phyloP scores from a whole-genome alignment of 805 yeast genomes.

The Wickerhamiella kazuoi region DNA sequence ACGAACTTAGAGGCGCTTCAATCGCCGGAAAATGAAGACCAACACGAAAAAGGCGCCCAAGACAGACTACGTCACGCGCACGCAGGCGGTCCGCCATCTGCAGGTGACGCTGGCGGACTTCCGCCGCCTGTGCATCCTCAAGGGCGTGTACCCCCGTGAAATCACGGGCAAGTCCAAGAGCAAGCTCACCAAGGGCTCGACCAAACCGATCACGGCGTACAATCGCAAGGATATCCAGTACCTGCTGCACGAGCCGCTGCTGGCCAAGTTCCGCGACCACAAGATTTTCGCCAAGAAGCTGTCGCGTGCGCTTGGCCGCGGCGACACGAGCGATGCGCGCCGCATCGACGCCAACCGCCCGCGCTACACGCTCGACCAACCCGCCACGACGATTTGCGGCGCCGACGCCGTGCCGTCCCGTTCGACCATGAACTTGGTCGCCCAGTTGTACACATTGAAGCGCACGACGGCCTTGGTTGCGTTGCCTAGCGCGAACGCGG shows the following conservation, averaged over 20 bases:
- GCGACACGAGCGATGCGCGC: slow-evolving; percentile 79
- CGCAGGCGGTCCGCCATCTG: slow-evolving; percentile 80
- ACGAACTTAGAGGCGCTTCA: no score
- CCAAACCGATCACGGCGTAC: slow-evolving; percentile 89
- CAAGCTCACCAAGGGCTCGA: slow-evolving; percentile 96
- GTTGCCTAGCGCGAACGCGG: slow-evolving; percentile 60
- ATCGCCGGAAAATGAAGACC: slow-evolving; percentile 5
- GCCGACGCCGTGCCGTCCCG: slow-evolving; percentile 39
- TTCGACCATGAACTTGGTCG: slow-evolving; percentile 47
- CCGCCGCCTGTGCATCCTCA: slow-evolving; percentile 84
- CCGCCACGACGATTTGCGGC: slow-evolving; percentile 70
- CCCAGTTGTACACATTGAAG: slow-evolving; percentile 56
- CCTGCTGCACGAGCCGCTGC: slow-evolving; percentile 83
- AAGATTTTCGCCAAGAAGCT: slow-evolving; percentile 85
- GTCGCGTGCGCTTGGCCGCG: slow-evolving; percentile 76
- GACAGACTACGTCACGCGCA: slow-evolving; percentile 58
- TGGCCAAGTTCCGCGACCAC: slow-evolving; percentile 83
- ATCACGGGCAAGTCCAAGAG: slow-evolving; percentile 79
- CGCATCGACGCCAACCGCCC: slow-evolving; percentile 68
- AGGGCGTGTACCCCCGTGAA: slow-evolving; percentile 84
- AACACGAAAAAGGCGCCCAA: slow-evolving; percentile 8
- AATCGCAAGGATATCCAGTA: slow-evolving; percentile 89
- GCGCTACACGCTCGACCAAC: slow-evolving; percentile 75
- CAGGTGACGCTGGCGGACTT: slow-evolving; percentile 93
- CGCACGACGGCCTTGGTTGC: slow-evolving; percentile 57